Base-by-base conservation (phyloP, 768 basidiomycete genomes). In the Chalciporus chontae region DNA sequence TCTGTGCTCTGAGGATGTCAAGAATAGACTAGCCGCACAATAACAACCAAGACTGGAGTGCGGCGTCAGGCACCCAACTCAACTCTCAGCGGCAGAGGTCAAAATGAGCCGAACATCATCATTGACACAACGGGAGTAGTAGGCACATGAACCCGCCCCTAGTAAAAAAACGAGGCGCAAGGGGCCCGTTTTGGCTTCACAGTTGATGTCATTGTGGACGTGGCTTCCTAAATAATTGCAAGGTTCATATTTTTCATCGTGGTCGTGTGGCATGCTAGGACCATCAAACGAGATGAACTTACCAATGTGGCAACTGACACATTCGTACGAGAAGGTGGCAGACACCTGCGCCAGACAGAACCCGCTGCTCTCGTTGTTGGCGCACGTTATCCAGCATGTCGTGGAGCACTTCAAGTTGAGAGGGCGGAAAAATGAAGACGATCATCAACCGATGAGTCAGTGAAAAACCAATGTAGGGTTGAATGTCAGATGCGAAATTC, bases 351-450 rank as follows among this genome's bases (percentile, higher is more conserved):
- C 48, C 41, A 32, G 37, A 42, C 57, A 48, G 31, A 42, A 37
- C 40, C 43, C 45, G 17, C 46, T 47, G 23, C 31, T 50, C 45
- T 51, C 50, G 31, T 40, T 40, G 31, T 47, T 48, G 56, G 42
- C 54, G 58, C 52, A 39, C 38, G 59, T 55, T 56, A 39, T 53
- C 48, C 62, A 57, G 55, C 59, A 50, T 43, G 48, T 47, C 50
- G 40, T 54, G 57, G 55, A 61, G 45, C 43, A 27, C n/a, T n/a
- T n/a, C n/a, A 48, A 50, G 21, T 45, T n/a, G 38, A 40, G 50
- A 19, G 38, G 5, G 21, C 32, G 17, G 38, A 45, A 39, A 19
- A 52, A 56, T 50, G 47, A 54, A 53, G 34, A 17, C 26, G 21
- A 47, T 47, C 42, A 38, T 40, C 39, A 31, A 21, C 39, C 52